Base-by-base conservation (phyloP, 2,329 filamentous ascomycete species). In the Colletotrichum sp. region DNA sequence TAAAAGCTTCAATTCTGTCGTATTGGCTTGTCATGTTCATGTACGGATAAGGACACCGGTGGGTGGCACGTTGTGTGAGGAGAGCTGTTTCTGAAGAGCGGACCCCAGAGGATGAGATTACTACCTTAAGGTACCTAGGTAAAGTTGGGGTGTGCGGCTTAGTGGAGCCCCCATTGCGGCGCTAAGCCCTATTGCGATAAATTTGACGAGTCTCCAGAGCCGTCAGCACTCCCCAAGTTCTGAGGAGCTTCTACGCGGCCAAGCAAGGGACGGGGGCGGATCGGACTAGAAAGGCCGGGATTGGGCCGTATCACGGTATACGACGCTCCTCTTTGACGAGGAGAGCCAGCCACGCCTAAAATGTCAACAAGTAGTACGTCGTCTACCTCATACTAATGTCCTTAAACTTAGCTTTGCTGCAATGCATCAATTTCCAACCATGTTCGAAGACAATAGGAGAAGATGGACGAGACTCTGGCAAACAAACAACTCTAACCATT, bases 111-210 rank as follows among this genome's bases (percentile, higher is more conserved):
- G 44, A 30, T 13, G 55, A 68, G 44, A 57, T 57, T 68, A 21
- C 65, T 24, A 34, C 32, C 32, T 32, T 32, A 30, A 30, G 28
- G 28, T 30, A 32, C 32, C 32, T 32, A 32, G 34, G 34, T 36
- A 32, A 28, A 67, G 26, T 32, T n/a, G 44, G 18, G 26, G 44
- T 13, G n/a, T 39, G 21, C n/a, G 34, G 34, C n/a, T 30, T 60
- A n/a, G 52, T 36, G 52, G 66, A 16, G 30, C n/a, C 66, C n/a
- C 21, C 66, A 26, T 57, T 63, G 26, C 57, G 64, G 78, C 83
- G 81, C 84, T 85, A 86, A 82, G 79, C 83, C 82, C 68, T 80
- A 81, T 84, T 83, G 79, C 81, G 84, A 84, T 81, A 85, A 84
- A 79, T 83, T 86, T 84, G 81, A 85, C 84, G 84, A 86, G 78